These are phyloP conservation scores for Vaccinium macrocarpon DNA, from an alignment of 148 eudicot species.

Conservation along the genomic window DNA sequence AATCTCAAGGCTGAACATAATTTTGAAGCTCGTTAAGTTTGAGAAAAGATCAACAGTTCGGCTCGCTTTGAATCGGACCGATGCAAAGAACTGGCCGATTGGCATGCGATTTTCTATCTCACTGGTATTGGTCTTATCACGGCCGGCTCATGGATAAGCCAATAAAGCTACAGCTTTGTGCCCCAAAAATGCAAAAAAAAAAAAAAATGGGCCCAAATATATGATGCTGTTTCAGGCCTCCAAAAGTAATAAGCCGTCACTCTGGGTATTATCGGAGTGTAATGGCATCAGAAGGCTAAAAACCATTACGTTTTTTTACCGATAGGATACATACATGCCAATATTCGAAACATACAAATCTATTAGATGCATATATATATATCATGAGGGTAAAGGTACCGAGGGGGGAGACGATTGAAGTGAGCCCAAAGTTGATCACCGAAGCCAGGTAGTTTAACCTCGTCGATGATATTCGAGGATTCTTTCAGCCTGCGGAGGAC, in stretches of 20 bases:
- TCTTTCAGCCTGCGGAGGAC: conserved; percentile 77
- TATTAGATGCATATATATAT: background rate
- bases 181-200: too few relatives aligned
- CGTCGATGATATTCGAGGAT: conserved; percentile 34
- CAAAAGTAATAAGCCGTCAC: too few relatives aligned
- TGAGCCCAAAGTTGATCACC: conserved; percentile 88
- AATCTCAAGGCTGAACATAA: background rate
- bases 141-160: too few relatives aligned
- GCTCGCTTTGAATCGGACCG: background rate
- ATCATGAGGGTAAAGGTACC: conserved; percentile 34
- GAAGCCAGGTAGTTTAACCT: conserved; percentile 51
- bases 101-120: background rate
- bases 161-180: too few relatives aligned
- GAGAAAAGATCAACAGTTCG: background rate
- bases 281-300: background rate
- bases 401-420: conserved; percentile 83
- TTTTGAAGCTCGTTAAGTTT: background rate
- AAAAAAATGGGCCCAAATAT: too few relatives aligned
- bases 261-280: background rate
- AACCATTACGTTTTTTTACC: background rate
- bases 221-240: too few relatives aligned
- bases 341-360: background rate
- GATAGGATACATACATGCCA: background rate
- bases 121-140: background rate
- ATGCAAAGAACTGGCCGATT: background rate